phyloP scores from a whole-genome alignment of 768 basidiomycete genomes.

The Trametes villosa region DNA sequence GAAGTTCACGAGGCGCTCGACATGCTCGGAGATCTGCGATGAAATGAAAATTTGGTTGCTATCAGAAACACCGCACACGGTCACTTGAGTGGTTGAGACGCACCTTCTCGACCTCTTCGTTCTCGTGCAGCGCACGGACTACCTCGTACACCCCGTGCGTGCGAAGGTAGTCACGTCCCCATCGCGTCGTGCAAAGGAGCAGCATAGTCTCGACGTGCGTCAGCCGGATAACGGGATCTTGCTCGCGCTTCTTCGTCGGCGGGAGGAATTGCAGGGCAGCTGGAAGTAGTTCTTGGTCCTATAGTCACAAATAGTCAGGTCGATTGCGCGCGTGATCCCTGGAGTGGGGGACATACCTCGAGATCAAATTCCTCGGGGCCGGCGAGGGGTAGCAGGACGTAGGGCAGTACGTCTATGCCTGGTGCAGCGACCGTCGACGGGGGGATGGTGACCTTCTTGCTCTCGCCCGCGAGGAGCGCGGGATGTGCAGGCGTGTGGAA shows the following conservation, averaged over 20 bases:
- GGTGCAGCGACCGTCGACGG: constrained; percentile 63
- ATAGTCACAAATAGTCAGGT: background rate
- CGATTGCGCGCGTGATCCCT: background rate
- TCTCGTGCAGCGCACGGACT: constrained; percentile 74
- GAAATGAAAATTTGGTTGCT: no score
- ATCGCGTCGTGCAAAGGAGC: constrained; percentile 85
- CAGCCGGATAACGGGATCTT: constrained; percentile 73
- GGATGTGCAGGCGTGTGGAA: constrained; percentile 72
- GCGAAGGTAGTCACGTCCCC: constrained; percentile 84
- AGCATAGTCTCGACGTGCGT: constrained; percentile 90
- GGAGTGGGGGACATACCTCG: no score
- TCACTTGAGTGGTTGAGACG: constrained; percentile 30
- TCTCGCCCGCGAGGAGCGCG: constrained; percentile 72
- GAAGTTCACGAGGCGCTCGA: constrained; percentile 87
- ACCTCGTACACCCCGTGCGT: constrained; percentile 87
- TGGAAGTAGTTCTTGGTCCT: constrained; percentile 91
- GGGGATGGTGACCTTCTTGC: constrained; percentile 55
- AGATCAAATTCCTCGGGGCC: constrained; percentile 95
- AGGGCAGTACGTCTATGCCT: constrained; percentile 84
- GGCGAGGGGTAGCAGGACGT: constrained; percentile 86
- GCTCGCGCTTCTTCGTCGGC: constrained; percentile 80
- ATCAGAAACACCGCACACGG: background rate
- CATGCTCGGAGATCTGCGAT: constrained; percentile 77
- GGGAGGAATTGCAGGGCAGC: constrained; percentile 87
- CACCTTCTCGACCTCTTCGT: constrained; percentile 80